phyloP scores from a whole-genome alignment of 1,284 basidiomycete species.

The Fistulinella cinereoalba region DNA sequence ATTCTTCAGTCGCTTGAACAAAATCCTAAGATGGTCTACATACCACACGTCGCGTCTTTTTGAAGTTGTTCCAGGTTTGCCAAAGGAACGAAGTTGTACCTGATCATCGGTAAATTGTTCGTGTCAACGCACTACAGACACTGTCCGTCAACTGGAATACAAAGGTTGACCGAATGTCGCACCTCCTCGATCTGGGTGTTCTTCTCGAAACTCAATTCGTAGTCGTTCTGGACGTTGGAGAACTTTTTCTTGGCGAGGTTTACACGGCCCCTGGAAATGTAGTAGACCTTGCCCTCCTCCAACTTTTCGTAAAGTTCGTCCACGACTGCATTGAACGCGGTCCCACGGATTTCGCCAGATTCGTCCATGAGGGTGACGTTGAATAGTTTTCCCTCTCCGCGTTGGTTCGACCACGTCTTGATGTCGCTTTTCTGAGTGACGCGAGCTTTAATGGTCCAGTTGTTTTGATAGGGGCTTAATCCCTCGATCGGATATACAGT shows the following conservation, averaged over 20 bases:
- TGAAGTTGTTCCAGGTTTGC: conserved; percentile 58
- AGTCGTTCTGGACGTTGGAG: conserved; percentile 88
- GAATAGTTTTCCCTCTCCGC: conserved; percentile 96
- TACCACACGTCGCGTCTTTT: conserved; percentile 81
- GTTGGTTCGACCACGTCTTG: conserved; percentile 84
- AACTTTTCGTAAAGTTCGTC: conserved; percentile 83
- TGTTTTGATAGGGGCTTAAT: conserved; percentile 96
- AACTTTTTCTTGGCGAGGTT: conserved; percentile 98
- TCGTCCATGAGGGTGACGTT: conserved; percentile 94
- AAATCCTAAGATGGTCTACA: conserved; percentile 26
- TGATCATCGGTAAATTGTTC: conserved; percentile 72
- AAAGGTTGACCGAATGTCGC: conserved; percentile 10
- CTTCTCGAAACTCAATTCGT: conserved; percentile 89
- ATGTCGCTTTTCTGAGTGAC: conserved; percentile 91
- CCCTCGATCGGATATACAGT: conserved; percentile 89
- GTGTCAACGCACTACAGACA: conserved; percentile 71
- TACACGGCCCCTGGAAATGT: conserved; percentile 86
- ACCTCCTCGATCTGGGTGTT: conserved; percentile 83
- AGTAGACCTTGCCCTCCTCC: conserved; percentile 93
- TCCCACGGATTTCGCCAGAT: conserved; percentile 89
- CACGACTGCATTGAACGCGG: conserved; percentile 88
- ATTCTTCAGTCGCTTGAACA: conserved; percentile 8
- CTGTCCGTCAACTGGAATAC: conserved; percentile 7
- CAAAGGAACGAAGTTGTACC: conserved; percentile 81
- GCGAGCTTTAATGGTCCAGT: conserved; percentile 97